A percentile compares a stretch with the other conserved stretches of the same genome.
Conservation (phyloP, 78 protist genomes). For the Tieghemostelium lacteum region DNA sequence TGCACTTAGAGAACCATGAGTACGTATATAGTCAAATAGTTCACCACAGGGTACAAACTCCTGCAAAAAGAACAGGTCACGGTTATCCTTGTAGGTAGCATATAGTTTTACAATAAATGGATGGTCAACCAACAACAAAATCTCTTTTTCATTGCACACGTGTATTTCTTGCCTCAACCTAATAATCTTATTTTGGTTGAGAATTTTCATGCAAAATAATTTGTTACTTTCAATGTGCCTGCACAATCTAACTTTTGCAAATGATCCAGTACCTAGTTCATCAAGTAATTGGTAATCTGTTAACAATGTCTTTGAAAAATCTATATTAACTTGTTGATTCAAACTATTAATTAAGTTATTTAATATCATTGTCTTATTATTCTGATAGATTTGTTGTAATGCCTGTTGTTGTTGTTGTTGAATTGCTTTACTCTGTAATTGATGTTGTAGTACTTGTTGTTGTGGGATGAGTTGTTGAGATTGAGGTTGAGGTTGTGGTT, state of each 20-base stretch:
- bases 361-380: neutral
- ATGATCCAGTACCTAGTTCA: conserved; percentile 67
- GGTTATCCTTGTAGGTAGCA: conserved; percentile 70
- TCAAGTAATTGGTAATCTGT: conserved; percentile 49
- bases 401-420: neutral
- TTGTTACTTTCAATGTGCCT: conserved; percentile 28
- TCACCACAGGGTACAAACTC: conserved; percentile 82
- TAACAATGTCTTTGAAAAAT: neutral
- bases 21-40: conserved; percentile 65
- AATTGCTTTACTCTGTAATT: neutral
- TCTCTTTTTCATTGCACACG: conserved; percentile 69
- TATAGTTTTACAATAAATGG: conserved; percentile 68
- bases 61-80: conserved; percentile 57
- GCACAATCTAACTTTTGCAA: conserved; percentile 66
- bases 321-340: neutral
- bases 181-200: conserved; percentile 66
- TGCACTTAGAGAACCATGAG: conserved; percentile 11
- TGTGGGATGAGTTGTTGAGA: neutral
- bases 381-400: neutral
- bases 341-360: conserved; percentile 1
- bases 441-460: neutral
- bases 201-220: conserved; percentile 72
- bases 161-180: conserved; percentile 70
- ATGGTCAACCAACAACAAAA: conserved; percentile 40
- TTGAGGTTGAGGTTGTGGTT: neutral